Evolutionary conservation across 257 asterid species (phyloP).

Genomic region (Salvia miltiorrhiza): DNA sequence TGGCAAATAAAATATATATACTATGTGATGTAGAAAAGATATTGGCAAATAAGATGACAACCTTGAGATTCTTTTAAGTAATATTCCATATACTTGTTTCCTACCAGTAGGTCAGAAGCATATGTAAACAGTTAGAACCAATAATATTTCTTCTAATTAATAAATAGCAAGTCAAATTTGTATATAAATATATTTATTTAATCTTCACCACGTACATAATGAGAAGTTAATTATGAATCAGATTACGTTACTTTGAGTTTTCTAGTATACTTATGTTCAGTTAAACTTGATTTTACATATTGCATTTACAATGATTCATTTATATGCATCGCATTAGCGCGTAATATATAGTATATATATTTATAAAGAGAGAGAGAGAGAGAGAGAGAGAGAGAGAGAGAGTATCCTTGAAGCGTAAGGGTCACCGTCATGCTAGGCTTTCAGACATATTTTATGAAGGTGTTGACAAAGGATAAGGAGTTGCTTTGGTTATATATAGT

Average conservation of each 20-base stretch:
- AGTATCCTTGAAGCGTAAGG: slow-evolving; percentile 43
- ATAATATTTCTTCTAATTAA: background rate
- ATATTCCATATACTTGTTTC: background rate
- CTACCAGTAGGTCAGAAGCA: background rate
- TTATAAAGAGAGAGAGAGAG: background rate
- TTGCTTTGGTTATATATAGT: slow-evolving; percentile 19
- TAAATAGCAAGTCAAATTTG: background rate
- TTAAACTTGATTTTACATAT: background rate
- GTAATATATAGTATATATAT: background rate
- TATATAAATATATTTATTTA: background rate
- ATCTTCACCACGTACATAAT: no score
- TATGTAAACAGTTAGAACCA: background rate
- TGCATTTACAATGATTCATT: background rate
- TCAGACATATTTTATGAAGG: slow-evolving; percentile 29
- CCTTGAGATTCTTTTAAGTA: background rate
- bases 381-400: slow-evolving; percentile 46
- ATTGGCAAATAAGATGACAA: background rate
- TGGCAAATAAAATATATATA: no score
- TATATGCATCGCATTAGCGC: background rate
- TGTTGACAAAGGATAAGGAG: slow-evolving; percentile 58
- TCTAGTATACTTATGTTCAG: background rate
- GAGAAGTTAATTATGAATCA: no score
- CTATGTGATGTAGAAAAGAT: background rate
- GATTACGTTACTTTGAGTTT: no score
- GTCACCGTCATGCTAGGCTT: slow-evolving; percentile 69